Evolutionary conservation across 139 green algal genomes (phyloP).

Genomic region (Picochlorum sp.): DNA sequence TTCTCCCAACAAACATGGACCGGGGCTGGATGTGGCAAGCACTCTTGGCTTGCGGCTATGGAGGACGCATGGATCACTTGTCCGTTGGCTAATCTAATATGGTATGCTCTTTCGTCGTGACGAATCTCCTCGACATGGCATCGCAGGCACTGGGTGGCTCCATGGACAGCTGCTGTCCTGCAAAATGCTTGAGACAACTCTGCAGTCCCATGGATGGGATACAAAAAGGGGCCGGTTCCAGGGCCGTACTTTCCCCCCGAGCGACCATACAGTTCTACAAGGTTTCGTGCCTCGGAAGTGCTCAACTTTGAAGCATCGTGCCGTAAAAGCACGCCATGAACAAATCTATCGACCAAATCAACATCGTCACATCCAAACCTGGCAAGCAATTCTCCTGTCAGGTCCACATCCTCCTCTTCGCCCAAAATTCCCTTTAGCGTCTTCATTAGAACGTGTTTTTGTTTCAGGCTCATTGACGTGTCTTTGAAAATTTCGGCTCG

Average conservation of each 20-base stretch:
- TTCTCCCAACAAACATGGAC: no score
- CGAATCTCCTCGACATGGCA: conserved; percentile 4
- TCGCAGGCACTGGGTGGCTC: conserved; percentile 27
- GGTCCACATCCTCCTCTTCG: conserved; percentile 7
- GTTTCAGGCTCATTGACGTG: conserved; percentile 36
- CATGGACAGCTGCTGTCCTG: conserved; percentile 17
- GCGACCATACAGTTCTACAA: conserved; percentile 38
- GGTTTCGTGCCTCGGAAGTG: conserved; percentile 14
- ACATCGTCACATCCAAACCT: conserved; percentile 19
- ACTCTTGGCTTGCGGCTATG: no score
- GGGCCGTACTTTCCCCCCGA: conserved; percentile 32
- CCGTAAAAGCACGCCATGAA: conserved; percentile 55
- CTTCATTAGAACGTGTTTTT: conserved; percentile 71
- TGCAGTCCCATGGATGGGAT: conserved; percentile 52
- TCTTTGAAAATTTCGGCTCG: conserved; percentile 74
- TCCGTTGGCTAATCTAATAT: not conserved
- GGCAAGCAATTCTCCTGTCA: conserved; percentile 8
- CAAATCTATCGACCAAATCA: conserved; percentile 42
- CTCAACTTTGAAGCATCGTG: conserved; percentile 9
- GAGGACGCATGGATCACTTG: not conserved
- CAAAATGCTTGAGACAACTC: conserved; percentile 44
- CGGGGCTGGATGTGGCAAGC: no score
- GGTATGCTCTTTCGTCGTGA: not conserved
- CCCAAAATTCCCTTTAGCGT: conserved; percentile 50
- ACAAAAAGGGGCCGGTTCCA: conserved; percentile 46